Percentiles rank a stretch among this genome's conserved stretches.
Conservation (phyloP, 2,329 filamentous ascomycete species). For the Mycosphaerella arachidis region DNA sequence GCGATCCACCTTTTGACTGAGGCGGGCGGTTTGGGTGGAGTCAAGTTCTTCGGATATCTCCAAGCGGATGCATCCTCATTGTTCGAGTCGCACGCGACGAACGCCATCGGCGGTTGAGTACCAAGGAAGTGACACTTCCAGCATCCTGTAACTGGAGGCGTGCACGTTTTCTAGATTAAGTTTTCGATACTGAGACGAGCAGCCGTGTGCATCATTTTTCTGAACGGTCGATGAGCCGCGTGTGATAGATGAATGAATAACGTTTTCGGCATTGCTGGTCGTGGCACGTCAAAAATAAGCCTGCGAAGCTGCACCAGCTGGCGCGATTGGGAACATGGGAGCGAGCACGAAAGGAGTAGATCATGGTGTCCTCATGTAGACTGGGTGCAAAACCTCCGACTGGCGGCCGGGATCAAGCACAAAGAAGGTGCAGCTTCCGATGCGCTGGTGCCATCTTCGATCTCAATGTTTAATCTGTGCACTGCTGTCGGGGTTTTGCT, state of each 20-base stretch:
- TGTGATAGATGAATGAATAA: background rate
- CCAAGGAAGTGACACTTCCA: background rate
- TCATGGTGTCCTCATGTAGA: background rate
- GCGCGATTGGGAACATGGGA: too few relatives aligned
- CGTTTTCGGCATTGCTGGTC: background rate
- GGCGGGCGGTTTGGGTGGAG: background rate
- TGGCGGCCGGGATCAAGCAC: background rate
- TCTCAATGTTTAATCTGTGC: background rate
- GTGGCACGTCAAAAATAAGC: background rate
- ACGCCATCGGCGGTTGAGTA: background rate
- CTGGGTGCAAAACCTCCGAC: background rate
- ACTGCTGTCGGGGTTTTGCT: background rate
- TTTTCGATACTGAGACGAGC: background rate
- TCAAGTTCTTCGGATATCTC: background rate
- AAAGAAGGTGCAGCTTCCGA: too few relatives aligned
- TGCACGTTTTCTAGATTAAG: constrained; percentile 1
- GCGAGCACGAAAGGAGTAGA: background rate
- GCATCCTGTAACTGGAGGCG: background rate
- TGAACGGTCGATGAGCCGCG: background rate
- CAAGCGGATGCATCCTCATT: background rate
- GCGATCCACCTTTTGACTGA: constrained; percentile 11
- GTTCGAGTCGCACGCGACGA: constrained; percentile 1
- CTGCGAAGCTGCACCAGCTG: background rate
- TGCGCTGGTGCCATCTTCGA: too few relatives aligned
- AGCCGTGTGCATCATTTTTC: background rate